Conservation (phyloP, 805 yeast genomes). For the Lipomyces orientalis region DNA sequence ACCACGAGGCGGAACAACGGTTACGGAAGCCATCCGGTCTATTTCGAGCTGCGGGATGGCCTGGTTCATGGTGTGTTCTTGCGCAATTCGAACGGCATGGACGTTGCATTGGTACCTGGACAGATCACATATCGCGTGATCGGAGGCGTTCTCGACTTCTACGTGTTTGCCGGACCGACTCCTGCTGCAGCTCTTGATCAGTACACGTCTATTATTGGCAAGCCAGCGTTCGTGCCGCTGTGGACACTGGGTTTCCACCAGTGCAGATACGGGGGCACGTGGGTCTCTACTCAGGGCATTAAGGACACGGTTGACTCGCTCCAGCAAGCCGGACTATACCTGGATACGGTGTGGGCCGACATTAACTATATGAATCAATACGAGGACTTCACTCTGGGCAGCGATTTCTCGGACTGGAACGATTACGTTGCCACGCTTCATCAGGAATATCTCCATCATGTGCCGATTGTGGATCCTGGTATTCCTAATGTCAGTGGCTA, state of each 20-base stretch:
- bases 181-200: conserved; percentile 58
- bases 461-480: conserved; percentile 24
- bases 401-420: conserved; percentile 5
- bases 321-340: conserved; percentile 69
- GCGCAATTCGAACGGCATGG: conserved; percentile 46
- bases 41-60: conserved; percentile 43
- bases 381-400: conserved; percentile 80
- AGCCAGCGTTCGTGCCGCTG: conserved; percentile 63
- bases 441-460: conserved; percentile 9
- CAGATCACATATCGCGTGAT: conserved; percentile 45
- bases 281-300: conserved; percentile 64
- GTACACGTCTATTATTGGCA: conserved; percentile 67
- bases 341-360: conserved; percentile 83
- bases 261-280: conserved; percentile 87
- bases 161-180: conserved; percentile 44
- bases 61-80: conserved; percentile 45
- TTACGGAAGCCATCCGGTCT: conserved; percentile 48
- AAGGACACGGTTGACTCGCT: conserved; percentile 60
- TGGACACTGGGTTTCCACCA: conserved; percentile 82
- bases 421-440: neutral
- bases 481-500: conserved; percentile 10
- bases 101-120: conserved; percentile 42
- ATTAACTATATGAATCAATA: conserved; percentile 76
- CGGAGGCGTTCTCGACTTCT: conserved; percentile 44
- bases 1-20: conserved; percentile 43